These are phyloP conservation scores for Penicillium sp. DNA, from an alignment of 2,329 filamentous ascomycete genomes.

Conservation along the genomic window DNA sequence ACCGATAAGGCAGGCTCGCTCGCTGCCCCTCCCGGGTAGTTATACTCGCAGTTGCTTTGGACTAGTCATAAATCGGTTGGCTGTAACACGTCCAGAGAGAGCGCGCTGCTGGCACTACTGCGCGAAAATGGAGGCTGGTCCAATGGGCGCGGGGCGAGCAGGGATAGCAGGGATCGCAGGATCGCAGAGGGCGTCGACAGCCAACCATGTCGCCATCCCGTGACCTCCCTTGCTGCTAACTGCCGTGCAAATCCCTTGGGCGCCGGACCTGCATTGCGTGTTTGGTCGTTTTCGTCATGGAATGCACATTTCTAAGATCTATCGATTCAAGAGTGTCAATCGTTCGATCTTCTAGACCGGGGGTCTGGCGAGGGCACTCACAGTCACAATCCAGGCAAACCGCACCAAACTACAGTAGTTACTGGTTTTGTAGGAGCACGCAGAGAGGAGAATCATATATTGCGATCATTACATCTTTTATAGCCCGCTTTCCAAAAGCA, in stretches of 20 bases:
- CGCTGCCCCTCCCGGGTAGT: conserved; percentile 6
- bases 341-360: too few species aligned
- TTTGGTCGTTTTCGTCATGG: neutral
- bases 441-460: conserved; percentile 15
- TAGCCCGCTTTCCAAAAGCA: conserved; percentile 5
- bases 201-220: conserved; percentile 13
- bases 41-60: too few species aligned
- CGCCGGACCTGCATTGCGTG: conserved; percentile 10
- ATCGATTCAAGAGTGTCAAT: too few species aligned
- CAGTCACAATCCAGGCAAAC: neutral
- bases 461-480: conserved; percentile 13
- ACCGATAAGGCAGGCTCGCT: conserved; percentile 1
- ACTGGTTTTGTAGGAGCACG: neutral
- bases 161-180: neutral
- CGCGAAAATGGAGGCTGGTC: conserved; percentile 16
- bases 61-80: conserved; percentile 4
- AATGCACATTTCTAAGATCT: neutral
- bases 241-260: conserved; percentile 11
- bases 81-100: neutral
- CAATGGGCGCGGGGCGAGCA: conserved; percentile 13
- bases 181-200: conserved; percentile 8
- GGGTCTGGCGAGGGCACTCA: too few species aligned
- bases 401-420: neutral
- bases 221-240: conserved; percentile 10
- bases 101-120: neutral